Percentiles rank a stretch among this genome's conserved stretches.
Conservation (phyloP, 352 stramenopile genomes). For the Pythium scleroteichum region DNA sequence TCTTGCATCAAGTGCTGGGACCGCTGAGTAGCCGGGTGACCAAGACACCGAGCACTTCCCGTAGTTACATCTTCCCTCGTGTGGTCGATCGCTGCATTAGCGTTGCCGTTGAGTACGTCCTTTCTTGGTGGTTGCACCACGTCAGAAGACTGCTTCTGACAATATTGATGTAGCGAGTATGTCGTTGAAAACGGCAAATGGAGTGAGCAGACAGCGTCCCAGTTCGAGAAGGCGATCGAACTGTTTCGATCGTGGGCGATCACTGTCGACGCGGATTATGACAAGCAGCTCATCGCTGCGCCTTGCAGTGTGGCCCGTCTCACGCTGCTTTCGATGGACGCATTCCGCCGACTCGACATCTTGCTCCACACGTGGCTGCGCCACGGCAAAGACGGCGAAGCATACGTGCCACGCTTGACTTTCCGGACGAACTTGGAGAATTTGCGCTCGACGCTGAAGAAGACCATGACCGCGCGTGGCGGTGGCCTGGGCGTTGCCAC, state of each 20-base stretch:
- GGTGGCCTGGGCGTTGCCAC: not conserved
- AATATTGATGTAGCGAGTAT: constrained; percentile 30
- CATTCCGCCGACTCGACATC: constrained; percentile 44
- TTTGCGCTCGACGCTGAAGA: constrained; percentile 21
- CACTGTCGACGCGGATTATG: constrained; percentile 55
- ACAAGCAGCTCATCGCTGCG: constrained; percentile 26
- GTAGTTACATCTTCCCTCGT: constrained; percentile 45
- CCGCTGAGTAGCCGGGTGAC: constrained; percentile 49
- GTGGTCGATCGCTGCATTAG: constrained; percentile 61
- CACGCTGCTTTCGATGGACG: constrained; percentile 16
- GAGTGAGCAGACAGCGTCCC: constrained; percentile 40
- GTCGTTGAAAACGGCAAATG: constrained; percentile 46
- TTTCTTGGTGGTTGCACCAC: no score
- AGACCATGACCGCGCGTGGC: constrained; percentile 25
- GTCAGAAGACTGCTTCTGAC: no score
- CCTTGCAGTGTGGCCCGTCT: constrained; percentile 16
- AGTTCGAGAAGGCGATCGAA: constrained; percentile 52
- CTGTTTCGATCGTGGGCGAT: constrained; percentile 50
- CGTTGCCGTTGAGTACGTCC: constrained; percentile 53
- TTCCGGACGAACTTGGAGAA: constrained; percentile 31
- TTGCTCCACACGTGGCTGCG: constrained; percentile 38
- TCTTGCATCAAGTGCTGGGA: constrained; percentile 50
- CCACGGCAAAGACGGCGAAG: constrained; percentile 26
- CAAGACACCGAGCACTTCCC: constrained; percentile 39
- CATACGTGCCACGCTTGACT: constrained; percentile 8